Evolutionary conservation across 2,329 filamentous ascomycete species (phyloP).

Genomic region (Orbilia javanica): DNA sequence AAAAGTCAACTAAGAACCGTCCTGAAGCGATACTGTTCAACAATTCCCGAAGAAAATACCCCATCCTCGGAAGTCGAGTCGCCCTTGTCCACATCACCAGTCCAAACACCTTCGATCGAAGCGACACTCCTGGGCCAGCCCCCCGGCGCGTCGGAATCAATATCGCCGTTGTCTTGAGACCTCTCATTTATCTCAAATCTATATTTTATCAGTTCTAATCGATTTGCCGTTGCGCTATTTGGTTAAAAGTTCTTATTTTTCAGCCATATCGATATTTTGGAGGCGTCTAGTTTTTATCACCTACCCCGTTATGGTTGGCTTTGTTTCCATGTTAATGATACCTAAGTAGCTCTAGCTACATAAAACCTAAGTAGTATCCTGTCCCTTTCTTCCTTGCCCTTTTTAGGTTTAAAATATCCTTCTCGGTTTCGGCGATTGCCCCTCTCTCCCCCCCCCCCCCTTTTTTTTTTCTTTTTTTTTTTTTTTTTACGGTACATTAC

Average conservation of each 20-base stretch:
- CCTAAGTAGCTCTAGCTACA: background rate
- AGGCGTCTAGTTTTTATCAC: constrained; percentile 4
- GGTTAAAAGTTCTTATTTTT: constrained; percentile 24
- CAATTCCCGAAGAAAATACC: constrained; percentile 59
- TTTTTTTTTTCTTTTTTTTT: background rate
- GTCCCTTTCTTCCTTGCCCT: background rate
- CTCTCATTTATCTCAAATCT: background rate
- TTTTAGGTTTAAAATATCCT: background rate
- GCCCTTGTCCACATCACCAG: constrained; percentile 34
- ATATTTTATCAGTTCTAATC: background rate
- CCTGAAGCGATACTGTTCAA: constrained; percentile 61
- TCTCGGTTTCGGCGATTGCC: background rate
- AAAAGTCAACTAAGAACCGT: constrained; percentile 61
- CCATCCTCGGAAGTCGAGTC: constrained; percentile 55
- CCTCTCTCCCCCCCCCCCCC: no score
- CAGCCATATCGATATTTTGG: background rate
- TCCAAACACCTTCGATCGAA: constrained; percentile 48
- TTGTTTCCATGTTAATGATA: background rate
- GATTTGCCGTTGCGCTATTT: background rate
- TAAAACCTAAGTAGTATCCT: background rate
- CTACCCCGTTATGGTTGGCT: no score
- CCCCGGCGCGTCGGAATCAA: constrained; percentile 6
- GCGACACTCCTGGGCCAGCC: constrained; percentile 27
- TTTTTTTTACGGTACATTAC: background rate
- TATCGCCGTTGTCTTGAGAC: background rate